A percentile compares a stretch with the other conserved stretches of the same genome.
These are phyloP conservation scores for Fusarium sp. DNA, from an alignment of 2,329 filamentous ascomycete genomes.

Conservation along the genomic window DNA sequence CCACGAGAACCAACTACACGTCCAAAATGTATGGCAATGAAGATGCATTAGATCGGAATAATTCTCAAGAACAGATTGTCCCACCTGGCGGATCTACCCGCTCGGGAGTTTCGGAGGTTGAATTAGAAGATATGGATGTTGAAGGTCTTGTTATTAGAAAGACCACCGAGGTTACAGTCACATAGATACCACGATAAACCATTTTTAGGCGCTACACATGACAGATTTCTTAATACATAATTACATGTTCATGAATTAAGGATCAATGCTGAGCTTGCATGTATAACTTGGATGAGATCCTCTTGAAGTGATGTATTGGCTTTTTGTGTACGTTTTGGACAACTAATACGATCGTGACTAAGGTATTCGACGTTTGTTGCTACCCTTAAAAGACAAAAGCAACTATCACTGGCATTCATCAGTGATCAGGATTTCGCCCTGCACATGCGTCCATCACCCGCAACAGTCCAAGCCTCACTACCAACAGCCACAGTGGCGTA, in stretches of 20 bases:
- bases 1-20: slow-evolving; percentile 20
- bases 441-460: slow-evolving; percentile 38
- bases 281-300: too few relatives aligned
- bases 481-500: slow-evolving; percentile 64
- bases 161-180: slow-evolving; percentile 40
- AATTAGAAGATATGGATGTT: slow-evolving; percentile 21
- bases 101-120: slow-evolving; percentile 22
- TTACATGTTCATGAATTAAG: not conserved
- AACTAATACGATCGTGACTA: too few relatives aligned
- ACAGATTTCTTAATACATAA: slow-evolving; percentile 2
- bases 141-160: slow-evolving; percentile 40
- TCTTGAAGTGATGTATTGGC: too few relatives aligned
- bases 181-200: not conserved
- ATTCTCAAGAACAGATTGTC: slow-evolving; percentile 29
- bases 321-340: too few relatives aligned
- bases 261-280: too few relatives aligned
- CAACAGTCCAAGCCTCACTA: slow-evolving; percentile 61
- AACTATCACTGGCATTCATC: too few relatives aligned
- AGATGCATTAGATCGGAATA: slow-evolving; percentile 5
- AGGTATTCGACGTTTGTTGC: too few relatives aligned
- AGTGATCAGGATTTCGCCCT: not conserved
- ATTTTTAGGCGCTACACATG: fast-evolving
- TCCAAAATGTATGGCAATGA: slow-evolving; percentile 7
- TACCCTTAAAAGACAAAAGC: too few relatives aligned
- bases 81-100: slow-evolving; percentile 24